Base-by-base conservation (phyloP, 2,329 filamentous ascomycete species). In the Celoporthe dispersa region DNA sequence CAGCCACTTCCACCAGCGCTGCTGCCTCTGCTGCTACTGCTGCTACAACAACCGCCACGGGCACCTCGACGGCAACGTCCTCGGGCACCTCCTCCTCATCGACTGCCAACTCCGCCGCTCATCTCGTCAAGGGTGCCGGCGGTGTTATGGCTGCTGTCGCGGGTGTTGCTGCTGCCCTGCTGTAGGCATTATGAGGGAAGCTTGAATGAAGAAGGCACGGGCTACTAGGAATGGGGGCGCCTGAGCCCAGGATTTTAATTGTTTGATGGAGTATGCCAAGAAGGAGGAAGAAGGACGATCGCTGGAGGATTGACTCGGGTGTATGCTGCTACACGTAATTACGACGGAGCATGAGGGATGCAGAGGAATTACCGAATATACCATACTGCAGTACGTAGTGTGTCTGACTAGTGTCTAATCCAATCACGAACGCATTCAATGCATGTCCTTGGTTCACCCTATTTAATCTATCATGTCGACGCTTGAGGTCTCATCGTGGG, bases 101-200 rank as follows among this genome's bases (percentile, higher is more conserved):
- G 22, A 64, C 48, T 16, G 69, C 67, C 51, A 73, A 70, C 64
- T 61, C 59, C 37, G 71, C 64, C 22, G 62, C 66, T 31, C n/a
- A 68, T 35, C 63, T 69, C 31, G 71, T 61, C n/a, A 51, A 79
- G 25, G 75, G 77, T 68, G 77, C 76, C 1, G 78, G 78, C 62
- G 73, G 76, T 48, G 64, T 79, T 37, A 66, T 80, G 53, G 77
- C 76, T 19, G 78, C 75, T 16, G 75, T 79, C 35, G 78, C 77
- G 11, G 79, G 75, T 55, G 76, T 76, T n/a, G 73, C 77, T 35
- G 78, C 75, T 35, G 78, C 76, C 64, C 68, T 79, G 16, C 72
- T 80, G 63, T 80, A 75, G 73, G 39, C 66, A 14, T 39, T 4
- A 3, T n/a, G 19, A 16, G 28, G 35, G 22, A 22, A 19, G 12